These are phyloP conservation scores for Xylaria digitata DNA, from an alignment of 2,329 filamentous ascomycete genomes.

Conservation along the genomic window DNA sequence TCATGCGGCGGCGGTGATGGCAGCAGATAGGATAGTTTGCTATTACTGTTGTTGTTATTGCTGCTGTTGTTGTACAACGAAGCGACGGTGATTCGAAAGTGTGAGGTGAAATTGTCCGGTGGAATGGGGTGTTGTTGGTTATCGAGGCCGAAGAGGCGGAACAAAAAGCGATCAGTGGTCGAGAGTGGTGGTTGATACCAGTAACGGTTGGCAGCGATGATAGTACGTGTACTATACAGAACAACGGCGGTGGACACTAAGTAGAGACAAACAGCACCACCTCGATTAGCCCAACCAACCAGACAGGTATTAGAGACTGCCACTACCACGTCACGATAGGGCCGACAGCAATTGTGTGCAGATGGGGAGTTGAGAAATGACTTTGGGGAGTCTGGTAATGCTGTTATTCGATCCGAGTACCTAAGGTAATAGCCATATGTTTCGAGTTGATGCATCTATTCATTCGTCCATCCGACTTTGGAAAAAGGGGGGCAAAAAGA, in stretches of 20 bases:
- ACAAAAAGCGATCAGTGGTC: conserved; percentile 27
- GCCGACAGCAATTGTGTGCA: not conserved
- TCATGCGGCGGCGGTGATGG: no score
- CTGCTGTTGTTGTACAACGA: no score
- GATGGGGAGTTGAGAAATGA: not conserved
- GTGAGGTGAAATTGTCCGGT: conserved; percentile 5
- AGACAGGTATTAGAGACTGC: not conserved
- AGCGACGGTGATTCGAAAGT: not conserved
- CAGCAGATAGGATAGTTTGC: not conserved
- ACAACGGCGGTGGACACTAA: not conserved
- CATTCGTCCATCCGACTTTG: conserved; percentile 6
- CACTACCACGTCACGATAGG: not conserved
- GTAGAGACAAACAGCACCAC: not conserved
- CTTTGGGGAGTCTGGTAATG: not conserved
- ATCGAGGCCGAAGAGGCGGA: conserved; percentile 24
- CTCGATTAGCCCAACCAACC: not conserved
- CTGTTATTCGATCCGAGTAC: conserved; percentile 14
- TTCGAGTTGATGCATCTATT: conserved; percentile 24
- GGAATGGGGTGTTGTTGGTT: conserved; percentile 4
- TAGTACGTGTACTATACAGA: not conserved
- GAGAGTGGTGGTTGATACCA: conserved; percentile 13
- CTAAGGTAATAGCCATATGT: conserved; percentile 14
- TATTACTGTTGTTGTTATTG: not conserved
- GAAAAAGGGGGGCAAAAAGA: conserved; percentile 21
- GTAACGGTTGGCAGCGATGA: not conserved